Evolutionary conservation across 768 basidiomycete genomes (phyloP).

Genomic region (Leccinum incarnatum): DNA sequence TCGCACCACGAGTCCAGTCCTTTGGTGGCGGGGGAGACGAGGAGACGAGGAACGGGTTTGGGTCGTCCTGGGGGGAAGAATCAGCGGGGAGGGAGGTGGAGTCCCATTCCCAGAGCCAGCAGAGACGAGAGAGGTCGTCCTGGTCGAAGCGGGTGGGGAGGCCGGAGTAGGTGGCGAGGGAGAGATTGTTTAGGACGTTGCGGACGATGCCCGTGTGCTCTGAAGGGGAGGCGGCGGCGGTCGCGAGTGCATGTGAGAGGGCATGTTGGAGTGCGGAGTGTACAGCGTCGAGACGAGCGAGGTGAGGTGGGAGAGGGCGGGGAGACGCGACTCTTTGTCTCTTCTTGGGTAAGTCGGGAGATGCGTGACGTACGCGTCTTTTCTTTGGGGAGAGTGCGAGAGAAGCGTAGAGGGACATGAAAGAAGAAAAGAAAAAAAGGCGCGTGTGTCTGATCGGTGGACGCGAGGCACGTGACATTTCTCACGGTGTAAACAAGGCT

Average conservation of each 20-base stretch:
- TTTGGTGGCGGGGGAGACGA: constrained; percentile 37
- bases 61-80: constrained; percentile 44
- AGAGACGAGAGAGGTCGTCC: constrained; percentile 72
- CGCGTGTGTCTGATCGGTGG: constrained; percentile 25
- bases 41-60: constrained; percentile 70
- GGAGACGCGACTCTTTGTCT: constrained; percentile 55
- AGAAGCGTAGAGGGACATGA: constrained; percentile 25
- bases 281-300: constrained; percentile 59
- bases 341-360: constrained; percentile 51
- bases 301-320: constrained; percentile 49
- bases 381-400: constrained; percentile 68
- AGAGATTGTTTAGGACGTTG: constrained; percentile 76
- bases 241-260: constrained; percentile 80
- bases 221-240: constrained; percentile 74
- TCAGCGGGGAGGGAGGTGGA: constrained; percentile 38
- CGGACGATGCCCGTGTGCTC: constrained; percentile 73
- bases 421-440: not conserved
- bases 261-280: constrained; percentile 78
- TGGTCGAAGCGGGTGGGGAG: constrained; percentile 59
- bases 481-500: constrained; percentile 17
- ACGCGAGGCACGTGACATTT: constrained; percentile 32
- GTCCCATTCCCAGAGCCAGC: constrained; percentile 93
- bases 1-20: constrained; percentile 78
- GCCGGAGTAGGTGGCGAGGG: constrained; percentile 66
- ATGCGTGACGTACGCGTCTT: constrained; percentile 51